Conservation (phyloP, 148 eudicot species). For the Mesembryanthemum crystallinum region DNA sequence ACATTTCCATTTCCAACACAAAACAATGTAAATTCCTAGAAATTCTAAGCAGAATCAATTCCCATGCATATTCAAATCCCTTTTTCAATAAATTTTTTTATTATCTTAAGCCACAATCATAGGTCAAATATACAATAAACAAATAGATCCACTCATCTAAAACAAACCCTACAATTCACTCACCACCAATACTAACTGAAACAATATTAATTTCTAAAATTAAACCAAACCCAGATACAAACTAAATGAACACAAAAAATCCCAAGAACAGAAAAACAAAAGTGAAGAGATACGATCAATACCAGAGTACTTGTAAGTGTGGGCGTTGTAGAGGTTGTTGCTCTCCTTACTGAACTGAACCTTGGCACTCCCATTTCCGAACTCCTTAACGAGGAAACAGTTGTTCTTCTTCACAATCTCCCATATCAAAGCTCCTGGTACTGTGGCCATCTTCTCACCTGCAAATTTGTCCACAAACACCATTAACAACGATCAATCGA, state of each 20-base stretch:
- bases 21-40: not conserved
- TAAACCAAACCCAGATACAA: not conserved
- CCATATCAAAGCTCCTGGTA: slow-evolving; percentile 86
- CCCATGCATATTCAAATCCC: too few relatives aligned
- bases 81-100: too few relatives aligned
- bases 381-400: slow-evolving; percentile 78
- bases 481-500: not conserved
- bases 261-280: not conserved
- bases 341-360: slow-evolving; percentile 77
- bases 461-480: not conserved
- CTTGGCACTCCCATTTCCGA: slow-evolving; percentile 72
- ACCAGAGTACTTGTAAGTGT: slow-evolving; percentile 93
- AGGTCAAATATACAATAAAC: not conserved
- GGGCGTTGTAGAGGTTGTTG: slow-evolving; percentile 80
- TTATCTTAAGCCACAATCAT: too few relatives aligned
- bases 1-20: not conserved
- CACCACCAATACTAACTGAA: not conserved
- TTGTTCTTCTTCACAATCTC: slow-evolving; percentile 96
- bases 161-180: not conserved
- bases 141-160: not conserved
- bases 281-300: slow-evolving; percentile 1
- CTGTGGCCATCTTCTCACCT: slow-evolving; percentile 62
- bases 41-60: not conserved
- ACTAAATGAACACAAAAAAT: not conserved
- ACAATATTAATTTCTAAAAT: not conserved